A percentile compares a stretch with the other conserved stretches of the same genome.
Evolutionary conservation across 192 early-diverging fungal genomes (phyloP).

Genomic region (Coemansia sp.): DNA sequence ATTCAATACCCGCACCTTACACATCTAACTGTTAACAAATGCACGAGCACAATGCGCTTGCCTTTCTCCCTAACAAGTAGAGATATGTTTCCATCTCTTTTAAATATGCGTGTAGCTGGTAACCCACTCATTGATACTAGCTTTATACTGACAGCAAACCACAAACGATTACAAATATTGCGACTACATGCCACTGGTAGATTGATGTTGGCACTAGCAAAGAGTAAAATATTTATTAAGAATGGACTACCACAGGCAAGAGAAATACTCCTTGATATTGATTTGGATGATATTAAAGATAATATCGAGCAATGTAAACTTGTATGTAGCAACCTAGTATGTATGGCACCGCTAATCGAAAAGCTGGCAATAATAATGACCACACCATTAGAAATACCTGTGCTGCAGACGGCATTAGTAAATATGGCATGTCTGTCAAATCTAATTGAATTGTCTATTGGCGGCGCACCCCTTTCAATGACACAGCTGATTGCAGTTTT

Average conservation of each 20-base stretch:
- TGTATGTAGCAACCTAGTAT: not conserved
- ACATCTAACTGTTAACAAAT: not conserved
- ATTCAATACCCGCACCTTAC: not conserved
- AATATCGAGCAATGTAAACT: not conserved
- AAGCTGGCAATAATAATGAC: not conserved
- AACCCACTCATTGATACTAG: not conserved
- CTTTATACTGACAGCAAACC: not conserved
- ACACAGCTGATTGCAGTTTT: not conserved
- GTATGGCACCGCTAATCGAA: not conserved
- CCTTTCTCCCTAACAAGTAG: not conserved
- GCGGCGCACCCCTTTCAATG: not conserved
- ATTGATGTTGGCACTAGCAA: not conserved
- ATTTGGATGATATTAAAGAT: not conserved
- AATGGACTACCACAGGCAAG: not conserved
- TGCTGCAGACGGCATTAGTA: not conserved
- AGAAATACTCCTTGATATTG: not conserved
- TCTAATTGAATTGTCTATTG: not conserved
- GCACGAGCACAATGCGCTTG: not conserved
- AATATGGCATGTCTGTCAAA: not conserved
- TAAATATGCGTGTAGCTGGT: not conserved
- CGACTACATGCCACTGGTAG: not conserved
- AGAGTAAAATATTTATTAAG: not conserved
- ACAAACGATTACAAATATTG: not conserved
- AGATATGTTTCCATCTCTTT: not conserved
- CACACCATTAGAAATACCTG: too few relatives aligned